phyloP scores from a whole-genome alignment of 495 filamentous ascomycete genomes.

The Penicillium dipodomyicola region DNA sequence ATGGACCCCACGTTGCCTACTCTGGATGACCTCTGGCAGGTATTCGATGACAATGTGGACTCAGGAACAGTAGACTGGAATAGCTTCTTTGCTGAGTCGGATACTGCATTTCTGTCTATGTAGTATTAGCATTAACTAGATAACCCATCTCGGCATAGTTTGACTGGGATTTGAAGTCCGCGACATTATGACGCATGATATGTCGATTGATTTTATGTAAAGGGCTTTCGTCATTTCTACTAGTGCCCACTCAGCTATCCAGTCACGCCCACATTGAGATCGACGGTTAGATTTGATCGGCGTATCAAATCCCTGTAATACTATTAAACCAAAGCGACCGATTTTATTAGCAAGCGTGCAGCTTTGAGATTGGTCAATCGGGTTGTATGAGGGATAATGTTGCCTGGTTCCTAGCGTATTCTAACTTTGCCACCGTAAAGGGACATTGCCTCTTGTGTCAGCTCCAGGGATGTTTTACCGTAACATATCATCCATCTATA shows the following conservation, averaged over 20 bases:
- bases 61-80: constrained; percentile 24
- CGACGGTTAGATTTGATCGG: constrained; percentile 1
- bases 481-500: not conserved
- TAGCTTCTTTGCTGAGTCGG: constrained; percentile 23
- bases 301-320: not conserved
- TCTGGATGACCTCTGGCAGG: constrained; percentile 26
- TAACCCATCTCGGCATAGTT: not conserved
- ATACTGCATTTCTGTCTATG: constrained; percentile 18
- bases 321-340: not conserved
- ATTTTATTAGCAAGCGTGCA: not conserved
- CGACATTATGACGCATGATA: constrained; percentile 5
- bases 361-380: not conserved
- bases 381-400: not conserved
- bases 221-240: not conserved
- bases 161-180: not conserved
- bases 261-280: not conserved
- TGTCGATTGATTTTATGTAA: not conserved
- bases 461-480: not conserved
- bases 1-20: constrained; percentile 14
- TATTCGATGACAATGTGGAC: constrained; percentile 22
- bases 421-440: not conserved
- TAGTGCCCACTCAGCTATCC: not conserved
- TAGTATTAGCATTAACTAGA: not conserved
- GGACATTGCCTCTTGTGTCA: not conserved
- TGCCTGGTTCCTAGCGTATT: constrained; percentile 5